Base-by-base conservation (phyloP, 306 rosid genomes). In the Casuarina glauca region DNA sequence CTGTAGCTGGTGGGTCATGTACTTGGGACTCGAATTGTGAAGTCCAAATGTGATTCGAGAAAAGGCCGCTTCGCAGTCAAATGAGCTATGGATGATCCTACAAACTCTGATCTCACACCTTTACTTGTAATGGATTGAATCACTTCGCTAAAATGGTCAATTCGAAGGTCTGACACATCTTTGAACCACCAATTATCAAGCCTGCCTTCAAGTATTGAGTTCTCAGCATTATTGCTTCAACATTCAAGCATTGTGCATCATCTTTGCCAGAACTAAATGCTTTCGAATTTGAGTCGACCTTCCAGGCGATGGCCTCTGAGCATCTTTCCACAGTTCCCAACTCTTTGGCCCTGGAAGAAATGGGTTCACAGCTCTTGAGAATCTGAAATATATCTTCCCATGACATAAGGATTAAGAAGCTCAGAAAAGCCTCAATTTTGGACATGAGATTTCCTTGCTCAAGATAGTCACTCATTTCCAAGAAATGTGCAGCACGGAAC, bases 381-480 rank as follows among this genome's bases (percentile, higher is more conserved):
- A 94, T 83, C 63, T n/a, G 74, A 15, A 89, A 84, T 9, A 93
- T 87, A 84, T 86, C 89, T 83, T 88, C 89, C 98, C 97, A 94
- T 39, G 95, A 94, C 55, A 92, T 84, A 11, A 87, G 68, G 17
- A 92, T 77, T 10, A 88, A 70, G 57, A 86, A 92, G 74, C 87
- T 89, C 2, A 94, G 78, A 78, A 90, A 92, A n/a, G 87, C 71
- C 79, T 94, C 89, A 51, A 90, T 74, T 76, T 83, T 87, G 82
- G 88, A 86, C 42, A 88, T 86, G 72, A 94, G 93, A 74, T 94
- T 94, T 66, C 86, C 93, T 72, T 84, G 75, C 75, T 80, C 85
- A 17, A 92, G 79, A 49, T 91, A 90, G 49, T 94, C 98, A 66
- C 76, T 87, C 97, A 92, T 94, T 84, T 91, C 93, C 76, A 92